Conservation (phyloP, 164 flowering plant genomes). For the Sedum album region DNA sequence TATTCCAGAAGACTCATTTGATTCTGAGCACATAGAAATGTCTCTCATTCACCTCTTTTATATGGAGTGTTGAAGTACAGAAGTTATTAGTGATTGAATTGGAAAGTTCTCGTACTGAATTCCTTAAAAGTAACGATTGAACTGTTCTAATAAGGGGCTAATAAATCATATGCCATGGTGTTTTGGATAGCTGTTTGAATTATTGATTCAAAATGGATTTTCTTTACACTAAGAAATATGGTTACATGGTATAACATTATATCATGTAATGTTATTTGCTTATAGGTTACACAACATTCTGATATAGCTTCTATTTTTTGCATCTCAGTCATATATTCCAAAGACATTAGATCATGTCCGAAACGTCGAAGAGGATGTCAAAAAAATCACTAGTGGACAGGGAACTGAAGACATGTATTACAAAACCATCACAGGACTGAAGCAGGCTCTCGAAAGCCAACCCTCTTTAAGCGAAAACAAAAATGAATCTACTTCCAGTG, state of each 20-base stretch:
- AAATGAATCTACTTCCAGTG: constrained; percentile 13
- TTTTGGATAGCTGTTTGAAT: no score
- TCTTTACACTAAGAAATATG: no score
- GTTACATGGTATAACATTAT: no score
- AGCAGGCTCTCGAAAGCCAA: constrained; percentile 34
- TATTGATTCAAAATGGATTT: no score
- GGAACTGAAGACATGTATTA: constrained; percentile 75
- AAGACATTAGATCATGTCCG: constrained; percentile 67
- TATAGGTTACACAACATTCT: neutral
- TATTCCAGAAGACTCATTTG: neutral
- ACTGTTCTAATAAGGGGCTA: no score
- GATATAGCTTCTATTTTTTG: neutral
- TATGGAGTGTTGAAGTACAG: neutral
- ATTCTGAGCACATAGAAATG: no score
- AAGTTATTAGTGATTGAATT: neutral
- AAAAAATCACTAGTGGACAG: constrained; percentile 56
- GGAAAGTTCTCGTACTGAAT: no score
- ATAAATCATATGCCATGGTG: no score
- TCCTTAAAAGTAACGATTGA: no score
- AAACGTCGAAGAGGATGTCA: constrained; percentile 71
- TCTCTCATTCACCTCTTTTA: no score
- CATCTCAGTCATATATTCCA: constrained; percentile 69
- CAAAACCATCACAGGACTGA: constrained; percentile 76
- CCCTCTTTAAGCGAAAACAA: constrained; percentile 13
- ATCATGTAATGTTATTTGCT: no score